Evolutionary conservation across 2,329 filamentous ascomycete genomes (phyloP).

Genomic region (Talaromyces amestolkiae): DNA sequence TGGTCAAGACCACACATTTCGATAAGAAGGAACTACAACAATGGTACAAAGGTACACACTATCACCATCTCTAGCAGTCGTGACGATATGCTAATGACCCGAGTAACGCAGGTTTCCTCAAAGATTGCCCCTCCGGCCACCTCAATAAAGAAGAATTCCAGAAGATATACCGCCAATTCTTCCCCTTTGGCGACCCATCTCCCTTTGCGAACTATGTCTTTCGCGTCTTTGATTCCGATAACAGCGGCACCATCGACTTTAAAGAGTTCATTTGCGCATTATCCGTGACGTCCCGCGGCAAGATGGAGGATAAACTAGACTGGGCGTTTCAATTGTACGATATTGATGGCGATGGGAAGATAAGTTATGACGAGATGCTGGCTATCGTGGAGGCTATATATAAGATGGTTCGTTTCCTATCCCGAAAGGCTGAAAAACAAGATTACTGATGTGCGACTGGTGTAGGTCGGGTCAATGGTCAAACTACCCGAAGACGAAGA

Average conservation of each 20-base stretch:
- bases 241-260: constrained; percentile 96
- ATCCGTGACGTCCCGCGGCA: constrained; percentile 92
- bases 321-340: constrained; percentile 99
- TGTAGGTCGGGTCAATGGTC: constrained; percentile 96
- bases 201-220: constrained; percentile 99
- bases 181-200: constrained; percentile 95
- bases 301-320: constrained; percentile 99
- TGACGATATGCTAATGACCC: neutral
- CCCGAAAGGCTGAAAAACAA: constrained; percentile 1
- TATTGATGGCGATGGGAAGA: constrained; percentile 98
- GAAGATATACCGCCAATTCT: constrained; percentile 99
- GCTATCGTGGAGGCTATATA: constrained; percentile 99
- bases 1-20: constrained; percentile 96
- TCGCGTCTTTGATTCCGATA: constrained; percentile 97
- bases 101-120: constrained; percentile 74
- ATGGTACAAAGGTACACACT: constrained; percentile 91
- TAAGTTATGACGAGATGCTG: constrained; percentile 98
- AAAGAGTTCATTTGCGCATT: constrained; percentile 99
- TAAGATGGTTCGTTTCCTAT: constrained; percentile 74
- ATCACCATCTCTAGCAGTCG: neutral
- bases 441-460: constrained; percentile 19
- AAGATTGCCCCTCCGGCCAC: constrained; percentile 95
- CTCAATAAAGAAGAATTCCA: constrained; percentile 98
- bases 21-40: constrained; percentile 99
- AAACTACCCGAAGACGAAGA: constrained; percentile 98